phyloP scores from a whole-genome alignment of 257 asterid genomes.

The Solanum dulcamara region DNA sequence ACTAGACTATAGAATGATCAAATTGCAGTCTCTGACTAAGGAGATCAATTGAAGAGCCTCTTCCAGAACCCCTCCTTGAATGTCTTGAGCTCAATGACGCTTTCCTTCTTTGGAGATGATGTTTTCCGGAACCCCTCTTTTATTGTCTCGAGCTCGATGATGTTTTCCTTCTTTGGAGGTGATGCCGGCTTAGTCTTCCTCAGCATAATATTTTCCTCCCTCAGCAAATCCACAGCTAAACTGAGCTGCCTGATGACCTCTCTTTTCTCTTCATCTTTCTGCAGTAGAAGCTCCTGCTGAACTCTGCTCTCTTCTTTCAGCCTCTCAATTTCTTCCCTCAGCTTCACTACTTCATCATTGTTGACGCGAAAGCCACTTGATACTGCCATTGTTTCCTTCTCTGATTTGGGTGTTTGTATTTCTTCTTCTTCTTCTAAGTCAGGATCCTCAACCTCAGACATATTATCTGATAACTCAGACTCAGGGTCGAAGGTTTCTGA shows the following conservation, averaged over 20 bases:
- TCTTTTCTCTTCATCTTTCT: slow-evolving; percentile 87
- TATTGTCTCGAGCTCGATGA: slow-evolving; percentile 4
- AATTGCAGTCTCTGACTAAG: slow-evolving; percentile 8
- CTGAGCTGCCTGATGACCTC: slow-evolving; percentile 83
- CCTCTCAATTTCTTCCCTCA: slow-evolving; percentile 45
- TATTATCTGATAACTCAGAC: slow-evolving; percentile 16
- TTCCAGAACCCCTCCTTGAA: slow-evolving; percentile 43
- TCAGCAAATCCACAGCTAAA: slow-evolving; percentile 50
- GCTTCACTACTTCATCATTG: slow-evolving; percentile 19
- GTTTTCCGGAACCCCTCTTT: slow-evolving; percentile 19
- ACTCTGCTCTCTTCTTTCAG: slow-evolving; percentile 48
- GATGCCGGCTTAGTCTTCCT: slow-evolving; percentile 20
- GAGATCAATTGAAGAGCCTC: slow-evolving; percentile 45
- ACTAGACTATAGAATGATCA: slow-evolving; percentile 1
- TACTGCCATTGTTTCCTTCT: slow-evolving; percentile 13
- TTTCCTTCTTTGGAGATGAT: slow-evolving; percentile 6
- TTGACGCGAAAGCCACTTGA: not conserved
- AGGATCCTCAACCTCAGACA: slow-evolving; percentile 85
- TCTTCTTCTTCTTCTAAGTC: slow-evolving; percentile 12
- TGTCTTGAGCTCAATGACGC: slow-evolving; percentile 6
- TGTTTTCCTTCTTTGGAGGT: slow-evolving; percentile 4
- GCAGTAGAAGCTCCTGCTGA: slow-evolving; percentile 35
- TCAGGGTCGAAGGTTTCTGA: slow-evolving; percentile 61
- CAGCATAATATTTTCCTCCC: slow-evolving; percentile 56
- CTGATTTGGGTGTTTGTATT: not conserved